These are phyloP conservation scores for Macadamia tetraphylla DNA, from an alignment of 164 flowering plant species.

Conservation along the genomic window DNA sequence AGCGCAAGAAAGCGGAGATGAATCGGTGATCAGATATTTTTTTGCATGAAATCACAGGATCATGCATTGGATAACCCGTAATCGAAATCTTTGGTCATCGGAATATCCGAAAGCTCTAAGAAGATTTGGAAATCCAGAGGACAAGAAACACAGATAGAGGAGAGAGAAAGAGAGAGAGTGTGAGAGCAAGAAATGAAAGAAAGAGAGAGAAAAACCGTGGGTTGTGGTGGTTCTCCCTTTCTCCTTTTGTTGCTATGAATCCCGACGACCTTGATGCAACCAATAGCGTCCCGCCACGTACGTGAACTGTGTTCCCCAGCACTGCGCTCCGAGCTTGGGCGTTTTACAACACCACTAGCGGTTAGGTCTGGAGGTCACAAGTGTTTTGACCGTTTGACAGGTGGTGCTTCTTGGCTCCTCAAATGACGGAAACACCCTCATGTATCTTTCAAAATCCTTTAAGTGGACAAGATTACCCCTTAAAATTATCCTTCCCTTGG, in stretches of 20 bases:
- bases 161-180: conserved; percentile 15
- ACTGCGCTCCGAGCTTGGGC: conserved; percentile 24
- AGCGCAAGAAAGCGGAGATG: neutral
- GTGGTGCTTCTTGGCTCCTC: too few species aligned
- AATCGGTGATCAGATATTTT: conserved; percentile 13
- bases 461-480: too few species aligned
- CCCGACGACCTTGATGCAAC: conserved; percentile 51
- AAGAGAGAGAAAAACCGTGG: conserved; percentile 24
- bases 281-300: conserved; percentile 43
- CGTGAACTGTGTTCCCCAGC: conserved; percentile 10
- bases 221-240: conserved; percentile 12
- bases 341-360: conserved; percentile 15
- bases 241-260: conserved; percentile 41
- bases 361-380: conserved; percentile 3
- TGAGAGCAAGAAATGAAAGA: conserved; percentile 18
- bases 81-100: conserved; percentile 7
- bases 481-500: too few species aligned
- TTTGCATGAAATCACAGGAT: conserved; percentile 30
- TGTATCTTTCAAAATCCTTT: too few species aligned
- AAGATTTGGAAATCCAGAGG: conserved; percentile 12
- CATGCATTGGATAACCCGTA: conserved; percentile 32
- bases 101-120: conserved; percentile 14
- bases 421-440: neutral
- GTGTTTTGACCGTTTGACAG: conserved; percentile 28
- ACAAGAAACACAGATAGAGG: conserved; percentile 36